Evolutionary conservation across 306 rosid genomes (phyloP).

Genomic region (Alnus rubra): DNA sequence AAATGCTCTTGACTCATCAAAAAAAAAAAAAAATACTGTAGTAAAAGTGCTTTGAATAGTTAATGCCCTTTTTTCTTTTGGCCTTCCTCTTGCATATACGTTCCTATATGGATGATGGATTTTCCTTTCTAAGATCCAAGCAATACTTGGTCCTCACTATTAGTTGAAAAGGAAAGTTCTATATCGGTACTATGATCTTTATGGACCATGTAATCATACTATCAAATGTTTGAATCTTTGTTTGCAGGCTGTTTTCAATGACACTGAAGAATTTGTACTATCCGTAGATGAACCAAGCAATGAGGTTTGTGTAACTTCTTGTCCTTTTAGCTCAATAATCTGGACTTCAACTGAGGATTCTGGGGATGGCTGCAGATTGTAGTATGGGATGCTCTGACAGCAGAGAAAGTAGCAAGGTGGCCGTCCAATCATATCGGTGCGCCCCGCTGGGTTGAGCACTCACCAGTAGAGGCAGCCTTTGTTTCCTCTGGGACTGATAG

Average conservation of each 20-base stretch:
- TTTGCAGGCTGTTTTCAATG: conserved; percentile 76
- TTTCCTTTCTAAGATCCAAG: not conserved
- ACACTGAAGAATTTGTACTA: conserved; percentile 79
- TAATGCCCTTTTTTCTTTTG: too few species aligned
- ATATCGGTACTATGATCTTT: not conserved
- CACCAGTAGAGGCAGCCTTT: conserved; percentile 68
- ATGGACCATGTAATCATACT: not conserved
- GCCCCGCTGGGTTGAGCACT: conserved; percentile 94
- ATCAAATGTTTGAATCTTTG: conserved; percentile 12
- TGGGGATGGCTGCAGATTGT: conserved; percentile 59
- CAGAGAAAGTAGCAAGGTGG: conserved; percentile 80
- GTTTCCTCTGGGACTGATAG: conserved; percentile 83
- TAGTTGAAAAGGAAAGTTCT: not conserved
- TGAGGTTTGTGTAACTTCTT: conserved; percentile 60
- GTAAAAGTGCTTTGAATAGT: not conserved
- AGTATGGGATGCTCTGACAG: conserved; percentile 82
- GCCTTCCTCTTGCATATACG: not conserved
- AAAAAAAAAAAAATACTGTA: not conserved
- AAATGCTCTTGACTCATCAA: too few species aligned
- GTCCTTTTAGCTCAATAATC: conserved; percentile 9
- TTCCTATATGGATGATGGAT: not conserved
- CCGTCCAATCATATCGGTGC: conserved; percentile 87
- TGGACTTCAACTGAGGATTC: conserved; percentile 27
- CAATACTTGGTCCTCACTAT: conserved; percentile 7
- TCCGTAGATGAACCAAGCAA: conserved; percentile 84